These are phyloP conservation scores for Corrigiola litoralis DNA, from an alignment of 179 eudicot species.

Conservation along the genomic window DNA sequence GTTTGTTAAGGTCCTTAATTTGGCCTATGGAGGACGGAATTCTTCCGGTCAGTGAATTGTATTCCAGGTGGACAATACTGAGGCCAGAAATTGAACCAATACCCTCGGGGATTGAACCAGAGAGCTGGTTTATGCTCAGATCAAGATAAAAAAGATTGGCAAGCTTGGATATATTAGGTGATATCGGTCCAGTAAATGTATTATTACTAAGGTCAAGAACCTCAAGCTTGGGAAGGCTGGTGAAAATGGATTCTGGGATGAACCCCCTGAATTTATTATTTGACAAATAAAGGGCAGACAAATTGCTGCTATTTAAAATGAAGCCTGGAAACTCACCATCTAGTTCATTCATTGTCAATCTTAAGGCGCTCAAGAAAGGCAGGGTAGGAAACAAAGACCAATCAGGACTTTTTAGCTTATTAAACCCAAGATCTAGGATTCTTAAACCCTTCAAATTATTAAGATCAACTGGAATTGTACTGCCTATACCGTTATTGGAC, in stretches of 20 bases:
- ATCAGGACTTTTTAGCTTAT: conserved; percentile 22
- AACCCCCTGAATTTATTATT: conserved; percentile 27
- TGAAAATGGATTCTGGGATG: conserved; percentile 45
- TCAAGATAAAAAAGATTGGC: conserved; percentile 29
- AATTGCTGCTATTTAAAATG: conserved; percentile 20
- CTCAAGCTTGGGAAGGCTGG: conserved; percentile 26
- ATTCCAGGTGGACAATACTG: neutral
- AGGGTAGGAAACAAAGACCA: conserved; percentile 27
- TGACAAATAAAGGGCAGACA: neutral
- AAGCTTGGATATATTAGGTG: conserved; percentile 36
- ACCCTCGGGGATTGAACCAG: conserved; percentile 34
- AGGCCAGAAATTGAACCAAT: conserved; percentile 23
- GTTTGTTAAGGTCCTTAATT: conserved; percentile 37
- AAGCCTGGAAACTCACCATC: conserved; percentile 37
- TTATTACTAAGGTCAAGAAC: conserved; percentile 39
- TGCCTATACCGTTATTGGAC: too few species aligned
- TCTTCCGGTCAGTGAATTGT: conserved; percentile 16
- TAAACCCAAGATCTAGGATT: conserved; percentile 41
- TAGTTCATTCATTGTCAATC: conserved; percentile 17
- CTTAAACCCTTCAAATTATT: too few species aligned
- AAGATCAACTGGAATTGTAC: too few species aligned
- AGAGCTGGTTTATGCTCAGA: conserved; percentile 25
- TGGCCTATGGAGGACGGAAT: conserved; percentile 47
- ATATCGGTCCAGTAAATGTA: conserved; percentile 33
- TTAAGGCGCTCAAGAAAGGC: conserved; percentile 27